phyloP scores from a whole-genome alignment of 192 early-diverging fungal species.

The Globomyces pollinis-pini region DNA sequence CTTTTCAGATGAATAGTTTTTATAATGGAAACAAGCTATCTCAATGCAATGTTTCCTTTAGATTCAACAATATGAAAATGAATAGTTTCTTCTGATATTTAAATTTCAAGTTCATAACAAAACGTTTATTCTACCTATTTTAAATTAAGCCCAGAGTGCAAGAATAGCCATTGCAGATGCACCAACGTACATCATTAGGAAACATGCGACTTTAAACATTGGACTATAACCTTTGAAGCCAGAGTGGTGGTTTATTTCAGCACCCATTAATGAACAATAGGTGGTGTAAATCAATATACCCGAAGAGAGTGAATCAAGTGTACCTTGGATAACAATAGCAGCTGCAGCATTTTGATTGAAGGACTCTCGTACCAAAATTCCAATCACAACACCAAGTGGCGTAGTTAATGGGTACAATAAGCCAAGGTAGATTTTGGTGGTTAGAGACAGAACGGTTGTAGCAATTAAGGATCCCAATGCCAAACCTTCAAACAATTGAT shows the following conservation, averaged over 20 bases:
- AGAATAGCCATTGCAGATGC: slow-evolving; percentile 14
- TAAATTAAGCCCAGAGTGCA: slow-evolving; percentile 15
- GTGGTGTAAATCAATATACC: slow-evolving; percentile 5
- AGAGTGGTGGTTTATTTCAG: slow-evolving; percentile 6
- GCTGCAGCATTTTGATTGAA: not conserved
- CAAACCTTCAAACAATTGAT: slow-evolving; percentile 42
- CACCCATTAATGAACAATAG: not conserved
- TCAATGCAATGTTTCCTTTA: no score
- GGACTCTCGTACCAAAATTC: not conserved
- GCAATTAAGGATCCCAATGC: slow-evolving; percentile 25
- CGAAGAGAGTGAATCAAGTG: slow-evolving; percentile 1
- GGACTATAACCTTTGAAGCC: slow-evolving; percentile 6
- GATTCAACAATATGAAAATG: no score
- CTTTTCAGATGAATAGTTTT: no score
- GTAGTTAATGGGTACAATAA: slow-evolving; percentile 5
- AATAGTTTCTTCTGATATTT: no score
- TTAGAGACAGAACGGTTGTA: slow-evolving; percentile 7
- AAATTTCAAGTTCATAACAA: no score
- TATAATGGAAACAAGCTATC: no score
- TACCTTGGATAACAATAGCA: slow-evolving; percentile 2
- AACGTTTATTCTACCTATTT: no score
- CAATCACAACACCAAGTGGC: not conserved
- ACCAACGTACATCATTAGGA: slow-evolving; percentile 10
- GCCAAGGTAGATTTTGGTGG: not conserved
- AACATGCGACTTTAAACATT: not conserved